These are phyloP conservation scores for Xylaria sp. DNA, from an alignment of 2,329 filamentous ascomycete genomes.

Conservation along the genomic window DNA sequence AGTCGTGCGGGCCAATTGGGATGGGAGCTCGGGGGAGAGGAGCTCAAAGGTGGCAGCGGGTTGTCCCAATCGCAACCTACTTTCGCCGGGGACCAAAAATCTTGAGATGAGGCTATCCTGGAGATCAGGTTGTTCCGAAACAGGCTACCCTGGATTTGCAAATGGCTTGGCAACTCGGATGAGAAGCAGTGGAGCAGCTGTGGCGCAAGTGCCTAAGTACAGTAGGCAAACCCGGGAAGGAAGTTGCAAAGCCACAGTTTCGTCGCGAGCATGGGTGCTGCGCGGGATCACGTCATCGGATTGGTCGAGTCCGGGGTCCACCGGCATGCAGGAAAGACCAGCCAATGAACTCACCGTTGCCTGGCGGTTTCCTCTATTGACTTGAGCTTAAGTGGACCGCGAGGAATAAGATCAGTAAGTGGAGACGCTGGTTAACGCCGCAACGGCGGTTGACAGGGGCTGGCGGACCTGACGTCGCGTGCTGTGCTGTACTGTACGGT, in stretches of 20 bases:
- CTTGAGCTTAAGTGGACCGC: slow-evolving; percentile 35
- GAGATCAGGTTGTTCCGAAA: slow-evolving; percentile 36
- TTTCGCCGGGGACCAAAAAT: slow-evolving; percentile 29
- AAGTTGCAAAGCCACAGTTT: slow-evolving; percentile 18
- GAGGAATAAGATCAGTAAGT: slow-evolving; percentile 34
- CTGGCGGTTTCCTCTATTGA: slow-evolving; percentile 62
- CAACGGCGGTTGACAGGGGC: slow-evolving; percentile 14
- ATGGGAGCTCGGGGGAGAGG: neutral
- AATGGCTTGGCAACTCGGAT: neutral
- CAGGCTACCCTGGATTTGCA: slow-evolving; percentile 12
- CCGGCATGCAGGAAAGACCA: slow-evolving; percentile 3
- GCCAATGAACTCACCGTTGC: slow-evolving; percentile 61
- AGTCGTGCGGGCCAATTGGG: slow-evolving; percentile 16
- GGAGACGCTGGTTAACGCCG: slow-evolving; percentile 22
- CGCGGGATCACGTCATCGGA: slow-evolving; percentile 38
- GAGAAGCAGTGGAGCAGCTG: neutral
- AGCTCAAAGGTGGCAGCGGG: slow-evolving; percentile 1
- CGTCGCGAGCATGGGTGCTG: slow-evolving; percentile 28
- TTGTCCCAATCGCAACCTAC: slow-evolving; percentile 15
- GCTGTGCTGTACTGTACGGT: neutral
- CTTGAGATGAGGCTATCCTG: slow-evolving; percentile 37
- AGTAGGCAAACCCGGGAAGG: neutral
- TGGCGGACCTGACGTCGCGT: slow-evolving; percentile 20
- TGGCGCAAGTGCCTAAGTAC: slow-evolving; percentile 23
- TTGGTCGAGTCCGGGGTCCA: slow-evolving; percentile 30